Evolutionary conservation across 257 asterid genomes (phyloP).

Genomic region (Ilex asprella): DNA sequence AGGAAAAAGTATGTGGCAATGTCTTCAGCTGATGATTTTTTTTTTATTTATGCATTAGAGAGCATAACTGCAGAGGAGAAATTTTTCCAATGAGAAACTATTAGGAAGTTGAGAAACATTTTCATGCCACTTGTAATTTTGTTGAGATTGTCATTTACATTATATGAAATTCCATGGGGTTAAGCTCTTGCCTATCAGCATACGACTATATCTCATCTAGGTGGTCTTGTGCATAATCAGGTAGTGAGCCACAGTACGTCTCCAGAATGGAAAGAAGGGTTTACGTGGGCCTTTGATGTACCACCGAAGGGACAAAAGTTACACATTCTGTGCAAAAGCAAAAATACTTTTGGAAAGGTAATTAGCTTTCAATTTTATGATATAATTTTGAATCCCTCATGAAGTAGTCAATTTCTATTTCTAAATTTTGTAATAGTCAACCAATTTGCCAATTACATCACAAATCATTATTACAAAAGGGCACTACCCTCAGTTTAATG

Average conservation of each 20-base stretch:
- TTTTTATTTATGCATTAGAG: no score
- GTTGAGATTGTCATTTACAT: no score
- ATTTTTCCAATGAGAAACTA: no score
- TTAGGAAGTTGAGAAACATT: no score
- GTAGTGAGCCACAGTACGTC: conserved; percentile 56
- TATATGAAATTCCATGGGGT: no score
- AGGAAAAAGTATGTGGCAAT: no score
- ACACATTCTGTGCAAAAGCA: conserved; percentile 58
- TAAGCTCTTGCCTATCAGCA: no score
- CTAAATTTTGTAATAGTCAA: not conserved
- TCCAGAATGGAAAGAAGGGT: conserved; percentile 80
- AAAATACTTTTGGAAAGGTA: conserved; percentile 84
- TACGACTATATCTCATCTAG: no score
- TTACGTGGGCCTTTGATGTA: conserved; percentile 85
- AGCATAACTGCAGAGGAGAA: no score
- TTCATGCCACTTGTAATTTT: no score
- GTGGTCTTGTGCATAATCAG: conserved; percentile 22
- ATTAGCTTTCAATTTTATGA: conserved; percentile 16
- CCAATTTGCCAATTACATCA: not conserved
- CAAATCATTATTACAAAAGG: not conserved
- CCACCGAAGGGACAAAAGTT: conserved; percentile 96
- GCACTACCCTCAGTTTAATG: not conserved
- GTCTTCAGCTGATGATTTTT: no score
- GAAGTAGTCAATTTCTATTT: not conserved
- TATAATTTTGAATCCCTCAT: not conserved